phyloP scores from a whole-genome alignment of 1,139 yeast genomes.

The Yamadazyma atmosphaerica region DNA sequence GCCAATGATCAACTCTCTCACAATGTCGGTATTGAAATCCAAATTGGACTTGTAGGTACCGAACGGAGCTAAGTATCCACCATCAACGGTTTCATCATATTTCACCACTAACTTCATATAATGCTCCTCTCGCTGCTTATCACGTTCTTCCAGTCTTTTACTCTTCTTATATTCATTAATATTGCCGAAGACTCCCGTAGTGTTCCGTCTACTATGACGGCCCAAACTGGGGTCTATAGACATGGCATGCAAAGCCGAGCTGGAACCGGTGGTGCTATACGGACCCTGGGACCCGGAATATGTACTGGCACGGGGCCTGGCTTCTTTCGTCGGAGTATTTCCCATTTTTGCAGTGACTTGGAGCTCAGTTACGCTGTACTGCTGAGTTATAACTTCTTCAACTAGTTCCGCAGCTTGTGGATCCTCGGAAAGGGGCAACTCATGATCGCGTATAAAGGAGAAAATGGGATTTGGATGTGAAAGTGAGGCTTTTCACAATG shows the following conservation, averaged over 20 bases:
- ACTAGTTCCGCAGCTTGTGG: too few species aligned
- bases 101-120: constrained; percentile 57
- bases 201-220: constrained; percentile 10
- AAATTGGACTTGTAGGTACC: constrained; percentile 79
- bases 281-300: constrained; percentile 5
- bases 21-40: constrained; percentile 73
- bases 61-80: constrained; percentile 81
- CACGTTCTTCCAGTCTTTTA: constrained; percentile 51
- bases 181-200: constrained; percentile 13
- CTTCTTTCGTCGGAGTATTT: constrained; percentile 18
- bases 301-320: constrained; percentile 15
- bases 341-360: constrained; percentile 12
- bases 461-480: too few species aligned
- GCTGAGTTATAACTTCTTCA: too few species aligned
- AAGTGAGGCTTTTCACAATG: too few species aligned
- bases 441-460: too few species aligned
- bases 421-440: not conserved
- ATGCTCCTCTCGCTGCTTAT: constrained; percentile 51
- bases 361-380: too few species aligned
- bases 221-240: not conserved
- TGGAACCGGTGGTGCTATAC: not conserved
- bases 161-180: constrained; percentile 22
- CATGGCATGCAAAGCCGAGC: constrained; percentile 1
- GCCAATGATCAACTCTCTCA: constrained; percentile 56
- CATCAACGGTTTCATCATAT: constrained; percentile 66